phyloP scores from a whole-genome alignment of 2,329 filamentous ascomycete genomes.

The Huntiella decipiens region DNA sequence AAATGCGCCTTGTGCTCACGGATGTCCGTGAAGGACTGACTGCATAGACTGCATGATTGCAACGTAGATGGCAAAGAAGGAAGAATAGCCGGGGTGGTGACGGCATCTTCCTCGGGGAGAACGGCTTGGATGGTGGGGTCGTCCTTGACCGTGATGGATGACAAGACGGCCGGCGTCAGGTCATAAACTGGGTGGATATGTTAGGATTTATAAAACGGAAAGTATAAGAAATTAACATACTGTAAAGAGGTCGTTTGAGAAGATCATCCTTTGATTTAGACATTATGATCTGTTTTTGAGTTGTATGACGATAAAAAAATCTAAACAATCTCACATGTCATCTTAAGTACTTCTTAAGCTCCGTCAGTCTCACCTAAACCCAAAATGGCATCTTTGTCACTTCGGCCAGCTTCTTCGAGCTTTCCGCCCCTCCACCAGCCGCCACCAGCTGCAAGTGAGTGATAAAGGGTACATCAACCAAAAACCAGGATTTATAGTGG shows the following conservation, averaged over 20 bases:
- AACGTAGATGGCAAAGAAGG: constrained; percentile 33
- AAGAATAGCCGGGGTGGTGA: not conserved
- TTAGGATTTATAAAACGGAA: not conserved
- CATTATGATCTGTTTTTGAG: not conserved
- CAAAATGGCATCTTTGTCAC: not conserved
- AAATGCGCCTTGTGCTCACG: constrained; percentile 72
- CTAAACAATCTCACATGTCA: no score
- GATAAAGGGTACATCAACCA: constrained; percentile 1
- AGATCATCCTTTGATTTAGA: constrained; percentile 5
- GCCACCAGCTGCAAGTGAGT: not conserved
- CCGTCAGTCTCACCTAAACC: not conserved
- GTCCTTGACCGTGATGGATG: constrained; percentile 36
- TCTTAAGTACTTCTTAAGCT: not conserved
- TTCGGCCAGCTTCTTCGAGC: not conserved
- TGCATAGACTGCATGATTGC: constrained; percentile 67
- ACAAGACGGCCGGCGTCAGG: constrained; percentile 54
- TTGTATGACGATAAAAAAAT: no score
- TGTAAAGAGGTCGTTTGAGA: constrained; percentile 7
- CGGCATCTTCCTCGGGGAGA: not conserved
- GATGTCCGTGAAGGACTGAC: constrained; percentile 49
- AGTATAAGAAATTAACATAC: not conserved
- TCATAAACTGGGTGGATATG: constrained; percentile 48
- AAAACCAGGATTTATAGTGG: no score
- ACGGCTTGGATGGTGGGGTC: constrained; percentile 15
- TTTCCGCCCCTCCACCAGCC: not conserved